These are phyloP conservation scores for Protoeuglena noctilucae DNA, from an alignment of 139 green algal genomes.

Conservation along the genomic window DNA sequence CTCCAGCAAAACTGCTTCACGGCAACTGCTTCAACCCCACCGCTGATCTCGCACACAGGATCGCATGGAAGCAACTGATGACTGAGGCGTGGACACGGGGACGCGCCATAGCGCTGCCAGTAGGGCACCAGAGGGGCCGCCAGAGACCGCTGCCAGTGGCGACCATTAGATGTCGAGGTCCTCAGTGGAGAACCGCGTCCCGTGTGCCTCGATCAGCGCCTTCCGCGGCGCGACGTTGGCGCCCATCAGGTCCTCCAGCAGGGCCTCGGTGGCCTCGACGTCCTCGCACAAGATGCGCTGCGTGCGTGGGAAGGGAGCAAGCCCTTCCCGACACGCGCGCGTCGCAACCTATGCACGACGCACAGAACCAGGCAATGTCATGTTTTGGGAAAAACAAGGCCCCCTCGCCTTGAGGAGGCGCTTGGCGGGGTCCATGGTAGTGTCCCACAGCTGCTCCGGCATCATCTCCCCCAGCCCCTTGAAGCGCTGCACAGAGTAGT, in stretches of 20 bases:
- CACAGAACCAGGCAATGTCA: not conserved
- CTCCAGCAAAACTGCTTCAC: too few species aligned
- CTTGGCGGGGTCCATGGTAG: slow-evolving; percentile 75
- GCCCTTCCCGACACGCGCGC: not conserved
- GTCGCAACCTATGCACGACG: not conserved
- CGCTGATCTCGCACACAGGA: too few species aligned
- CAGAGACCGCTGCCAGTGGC: too few species aligned
- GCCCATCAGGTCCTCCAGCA: slow-evolving; percentile 83
- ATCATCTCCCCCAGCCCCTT: slow-evolving; percentile 99
- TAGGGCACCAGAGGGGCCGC: too few species aligned
- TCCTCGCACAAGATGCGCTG: slow-evolving; percentile 37
- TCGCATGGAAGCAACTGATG: too few species aligned
- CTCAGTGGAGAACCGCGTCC: slow-evolving; percentile 14
- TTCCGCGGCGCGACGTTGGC: slow-evolving; percentile 46
- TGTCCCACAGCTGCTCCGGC: slow-evolving; percentile 93
- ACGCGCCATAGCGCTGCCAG: too few species aligned
- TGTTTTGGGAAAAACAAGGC: not conserved
- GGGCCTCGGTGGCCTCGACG: slow-evolving; percentile 53
- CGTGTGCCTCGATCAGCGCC: slow-evolving; percentile 43
- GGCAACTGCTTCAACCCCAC: too few species aligned
- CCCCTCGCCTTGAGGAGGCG: slow-evolving; percentile 14
- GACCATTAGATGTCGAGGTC: slow-evolving; percentile 52
- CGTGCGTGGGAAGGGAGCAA: not conserved
- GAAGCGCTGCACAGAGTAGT: slow-evolving; percentile 71
- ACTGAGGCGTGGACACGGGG: too few species aligned